Evolutionary conservation across 2,329 filamentous ascomycete species (phyloP).

Genomic region (Alternaria triticina): DNA sequence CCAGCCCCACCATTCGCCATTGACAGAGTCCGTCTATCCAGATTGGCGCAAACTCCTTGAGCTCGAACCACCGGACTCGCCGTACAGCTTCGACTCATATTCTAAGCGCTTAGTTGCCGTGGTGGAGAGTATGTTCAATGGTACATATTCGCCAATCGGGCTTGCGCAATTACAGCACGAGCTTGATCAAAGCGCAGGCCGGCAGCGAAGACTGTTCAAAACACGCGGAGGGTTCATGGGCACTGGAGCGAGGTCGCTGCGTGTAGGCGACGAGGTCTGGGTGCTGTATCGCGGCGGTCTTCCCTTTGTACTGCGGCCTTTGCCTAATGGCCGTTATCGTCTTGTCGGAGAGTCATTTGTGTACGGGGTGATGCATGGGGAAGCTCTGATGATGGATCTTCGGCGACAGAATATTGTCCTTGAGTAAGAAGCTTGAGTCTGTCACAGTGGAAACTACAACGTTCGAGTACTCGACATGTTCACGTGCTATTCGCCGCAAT

Average conservation of each 20-base stretch:
- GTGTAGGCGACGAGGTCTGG: conserved; percentile 28
- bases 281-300: conserved; percentile 22
- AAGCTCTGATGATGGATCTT: conserved; percentile 19
- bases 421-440: conserved; percentile 3
- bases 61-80: conserved; percentile 25
- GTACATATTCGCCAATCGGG: conserved; percentile 35
- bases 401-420: conserved; percentile 16
- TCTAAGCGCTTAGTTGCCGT: conserved; percentile 23
- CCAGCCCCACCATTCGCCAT: conserved; percentile 32
- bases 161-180: conserved; percentile 37
- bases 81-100: conserved; percentile 22
- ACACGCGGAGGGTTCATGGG: conserved; percentile 26
- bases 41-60: conserved; percentile 33
- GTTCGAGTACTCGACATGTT: neutral
- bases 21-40: conserved; percentile 33
- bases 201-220: conserved; percentile 28
- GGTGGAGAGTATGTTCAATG: conserved; percentile 35
- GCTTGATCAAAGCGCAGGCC: conserved; percentile 31
- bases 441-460: neutral
- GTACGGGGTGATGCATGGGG: conserved; percentile 34
- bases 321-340: conserved; percentile 22
- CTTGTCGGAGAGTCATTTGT: conserved; percentile 35
- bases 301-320: conserved; percentile 24
- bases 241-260: conserved; percentile 30
- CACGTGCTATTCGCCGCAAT: neutral